Base-by-base conservation (phyloP, 805 yeast genomes). In the Candida maesae region DNA sequence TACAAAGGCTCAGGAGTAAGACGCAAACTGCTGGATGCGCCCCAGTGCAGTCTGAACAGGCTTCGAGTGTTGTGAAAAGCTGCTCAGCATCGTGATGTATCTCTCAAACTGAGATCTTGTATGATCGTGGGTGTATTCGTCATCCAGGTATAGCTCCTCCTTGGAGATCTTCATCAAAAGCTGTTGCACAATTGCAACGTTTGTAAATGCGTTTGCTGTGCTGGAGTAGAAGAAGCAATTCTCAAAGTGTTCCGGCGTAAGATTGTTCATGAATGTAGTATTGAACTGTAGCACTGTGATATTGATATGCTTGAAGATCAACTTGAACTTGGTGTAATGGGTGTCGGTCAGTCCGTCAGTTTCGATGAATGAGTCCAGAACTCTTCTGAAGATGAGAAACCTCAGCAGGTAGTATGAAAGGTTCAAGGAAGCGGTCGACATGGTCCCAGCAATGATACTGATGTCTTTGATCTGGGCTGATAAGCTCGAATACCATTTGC, bases 311-410 rank as follows among this genome's bases (percentile, higher is more conserved):
- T 46, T 47, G 39, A 53, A 51, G 14, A 46, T 39, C 9, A 34
- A 28, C 34, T 46, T 55, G 36, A 51, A 44, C 15, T 38, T 38
- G 14, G 33, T 41, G 36, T 36, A 43, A 16, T 46, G 44, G 12
- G 35, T 41, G 19, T 46, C 44, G 11, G 34, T 21, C 11, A 46
- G 32, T 2, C 35, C 25, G 4, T 44, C 51, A 13, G 35, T 35
- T 20, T 56, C 60, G n/a, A 55, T 47, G 25, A 48, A 51, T 13
- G 42, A 37, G 31, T 48, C 48, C 19, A 58, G 36, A 5, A 55
- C 38, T 37, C 62, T 44, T 45, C 59, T 47, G 38, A 55, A 54
- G 16, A 53, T 50, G 11, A 58, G 33, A 19, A 55, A 45, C 15
- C 45, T 33, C 16, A 55, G 23, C 5, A 52, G 39, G 33, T 53